These are phyloP conservation scores for Fragosphaeria purpurea DNA, from an alignment of 2,329 filamentous ascomycete species.

Conservation along the genomic window DNA sequence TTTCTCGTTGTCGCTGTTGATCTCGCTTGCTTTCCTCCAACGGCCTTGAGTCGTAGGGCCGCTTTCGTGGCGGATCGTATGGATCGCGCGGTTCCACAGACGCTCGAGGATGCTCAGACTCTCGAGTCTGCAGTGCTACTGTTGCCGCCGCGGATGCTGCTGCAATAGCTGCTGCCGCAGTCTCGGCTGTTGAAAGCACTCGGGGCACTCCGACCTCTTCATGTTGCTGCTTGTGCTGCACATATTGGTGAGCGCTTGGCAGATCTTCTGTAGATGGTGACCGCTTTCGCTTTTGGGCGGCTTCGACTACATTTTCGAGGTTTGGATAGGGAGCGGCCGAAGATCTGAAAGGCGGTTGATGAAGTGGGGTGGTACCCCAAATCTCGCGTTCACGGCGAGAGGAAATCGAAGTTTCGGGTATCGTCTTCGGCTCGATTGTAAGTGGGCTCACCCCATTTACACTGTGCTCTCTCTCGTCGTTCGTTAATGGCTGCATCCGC, in stretches of 20 bases:
- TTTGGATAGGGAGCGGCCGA: conserved; percentile 29
- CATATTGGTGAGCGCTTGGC: conserved; percentile 26
- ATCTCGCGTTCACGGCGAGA: conserved; percentile 28
- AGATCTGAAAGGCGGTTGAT: conserved; percentile 30
- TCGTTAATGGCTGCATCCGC: conserved; percentile 19
- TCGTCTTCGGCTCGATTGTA: conserved; percentile 15
- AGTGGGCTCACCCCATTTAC: conserved; percentile 4
- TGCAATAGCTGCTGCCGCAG: conserved; percentile 7
- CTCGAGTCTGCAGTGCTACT: not conserved
- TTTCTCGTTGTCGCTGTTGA: conserved; percentile 11
- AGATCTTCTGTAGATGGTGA: conserved; percentile 49
- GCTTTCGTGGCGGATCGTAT: conserved; percentile 2
- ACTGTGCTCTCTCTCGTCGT: conserved; percentile 22
- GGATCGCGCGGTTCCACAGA: conserved; percentile 8
- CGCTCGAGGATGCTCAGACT: not conserved
- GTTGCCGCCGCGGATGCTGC: conserved; percentile 6
- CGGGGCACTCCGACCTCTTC: not conserved
- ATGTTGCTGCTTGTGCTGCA: conserved; percentile 17
- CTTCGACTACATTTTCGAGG: conserved; percentile 36
- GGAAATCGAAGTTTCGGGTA: conserved; percentile 15
- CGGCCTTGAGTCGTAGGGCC: not conserved
- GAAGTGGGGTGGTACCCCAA: conserved; percentile 30
- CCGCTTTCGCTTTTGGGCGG: conserved; percentile 58
- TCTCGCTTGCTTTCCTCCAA: conserved; percentile 3
- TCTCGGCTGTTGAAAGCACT: conserved; percentile 1